Conservation (phyloP, 306 rosid species). For the Ochetophila trinervis region DNA sequence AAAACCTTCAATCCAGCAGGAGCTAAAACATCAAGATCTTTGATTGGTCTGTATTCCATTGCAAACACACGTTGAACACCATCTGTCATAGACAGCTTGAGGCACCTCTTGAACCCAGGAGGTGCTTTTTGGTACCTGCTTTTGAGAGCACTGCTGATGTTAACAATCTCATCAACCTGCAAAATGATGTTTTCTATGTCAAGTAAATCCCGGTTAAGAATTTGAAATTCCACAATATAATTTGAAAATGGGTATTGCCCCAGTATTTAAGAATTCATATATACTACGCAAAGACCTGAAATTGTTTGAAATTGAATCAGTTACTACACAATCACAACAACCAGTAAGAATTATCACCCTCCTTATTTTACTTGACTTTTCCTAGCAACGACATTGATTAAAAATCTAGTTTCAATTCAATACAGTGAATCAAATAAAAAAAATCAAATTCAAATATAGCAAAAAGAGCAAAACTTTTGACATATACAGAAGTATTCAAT, state of each 20-base stretch:
- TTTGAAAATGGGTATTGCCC: background rate
- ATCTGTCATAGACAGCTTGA: constrained; percentile 85
- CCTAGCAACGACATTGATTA: background rate
- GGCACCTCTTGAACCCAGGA: constrained; percentile 67
- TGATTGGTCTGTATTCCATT: constrained; percentile 90
- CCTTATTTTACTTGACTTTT: background rate
- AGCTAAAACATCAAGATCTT: constrained; percentile 67
- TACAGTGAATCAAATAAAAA: background rate
- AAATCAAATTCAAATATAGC: background rate
- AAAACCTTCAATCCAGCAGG: constrained; percentile 87
- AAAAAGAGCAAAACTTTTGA: background rate
- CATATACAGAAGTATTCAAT: background rate
- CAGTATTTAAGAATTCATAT: background rate
- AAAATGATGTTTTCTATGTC: background rate
- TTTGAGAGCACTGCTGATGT: constrained; percentile 58
- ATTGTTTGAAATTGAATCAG: background rate
- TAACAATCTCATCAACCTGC: constrained; percentile 85
- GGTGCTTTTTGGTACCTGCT: constrained; percentile 68
- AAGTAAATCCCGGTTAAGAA: background rate
- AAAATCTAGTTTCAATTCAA: background rate
- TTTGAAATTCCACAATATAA: background rate
- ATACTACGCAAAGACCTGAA: background rate
- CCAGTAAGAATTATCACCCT: background rate
- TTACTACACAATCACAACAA: background rate
- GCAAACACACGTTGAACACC: constrained; percentile 78